Evolutionary conservation across 1,284 basidiomycete genomes (phyloP).

Genomic region (Microbotryum saponariae): DNA sequence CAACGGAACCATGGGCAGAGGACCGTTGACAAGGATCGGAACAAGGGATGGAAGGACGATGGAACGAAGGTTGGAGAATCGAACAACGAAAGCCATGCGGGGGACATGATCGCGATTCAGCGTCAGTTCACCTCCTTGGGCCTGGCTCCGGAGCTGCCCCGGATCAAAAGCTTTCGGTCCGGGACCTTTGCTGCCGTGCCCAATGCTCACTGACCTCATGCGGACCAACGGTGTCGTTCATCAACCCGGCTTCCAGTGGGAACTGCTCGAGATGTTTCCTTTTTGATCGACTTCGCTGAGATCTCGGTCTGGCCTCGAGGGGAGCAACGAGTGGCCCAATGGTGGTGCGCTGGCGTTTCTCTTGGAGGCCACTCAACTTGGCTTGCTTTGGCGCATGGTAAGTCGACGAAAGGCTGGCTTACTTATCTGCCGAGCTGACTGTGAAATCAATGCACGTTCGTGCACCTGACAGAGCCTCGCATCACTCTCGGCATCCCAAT

Average conservation of each 20-base stretch:
- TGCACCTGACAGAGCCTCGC: slow-evolving; percentile 52
- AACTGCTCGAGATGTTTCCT: slow-evolving; percentile 65
- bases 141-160: no score
- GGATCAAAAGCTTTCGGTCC: no score
- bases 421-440: slow-evolving; percentile 4
- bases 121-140: slow-evolving; percentile 11
- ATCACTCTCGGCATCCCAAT: slow-evolving; percentile 63
- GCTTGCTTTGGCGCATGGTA: slow-evolving; percentile 59
- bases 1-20: slow-evolving; percentile 42
- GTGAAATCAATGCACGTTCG: background rate
- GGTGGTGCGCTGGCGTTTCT: slow-evolving; percentile 60
- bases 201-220: no score
- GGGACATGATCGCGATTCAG: slow-evolving; percentile 41
- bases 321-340: slow-evolving; percentile 58
- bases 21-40: slow-evolving; percentile 34
- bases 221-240: background rate
- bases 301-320: slow-evolving; percentile 65
- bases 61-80: slow-evolving; percentile 32
- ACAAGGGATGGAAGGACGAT: slow-evolving; percentile 40
- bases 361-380: slow-evolving; percentile 72
- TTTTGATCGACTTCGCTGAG: slow-evolving; percentile 72
- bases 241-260: slow-evolving; percentile 43
- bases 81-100: slow-evolving; percentile 27
- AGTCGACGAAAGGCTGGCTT: slow-evolving; percentile 15
- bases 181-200: no score